These are phyloP conservation scores for Pisolithus orientalis DNA, from an alignment of 768 basidiomycete genomes.

Conservation along the genomic window DNA sequence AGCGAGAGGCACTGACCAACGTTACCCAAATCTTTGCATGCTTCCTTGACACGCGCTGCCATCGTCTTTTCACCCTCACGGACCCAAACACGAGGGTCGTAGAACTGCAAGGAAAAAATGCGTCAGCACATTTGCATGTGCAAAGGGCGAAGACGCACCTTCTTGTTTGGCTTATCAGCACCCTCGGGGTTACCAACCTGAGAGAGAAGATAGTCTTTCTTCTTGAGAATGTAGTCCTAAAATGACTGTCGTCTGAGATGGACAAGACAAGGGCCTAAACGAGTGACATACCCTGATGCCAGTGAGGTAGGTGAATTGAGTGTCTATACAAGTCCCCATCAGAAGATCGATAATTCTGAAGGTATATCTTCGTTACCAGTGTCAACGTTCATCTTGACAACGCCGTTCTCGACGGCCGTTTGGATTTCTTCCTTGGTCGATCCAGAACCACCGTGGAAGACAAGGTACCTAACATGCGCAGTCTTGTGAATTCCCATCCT, in stretches of 20 bases:
- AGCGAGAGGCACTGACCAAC: conserved; percentile 32
- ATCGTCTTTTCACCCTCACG: conserved; percentile 98
- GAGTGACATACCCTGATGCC: conserved; percentile 63
- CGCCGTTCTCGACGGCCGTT: conserved; percentile 86
- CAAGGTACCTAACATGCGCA: conserved; percentile 67
- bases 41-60: conserved; percentile 79
- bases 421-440: conserved; percentile 94
- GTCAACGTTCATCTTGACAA: conserved; percentile 99
- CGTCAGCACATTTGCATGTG: background rate
- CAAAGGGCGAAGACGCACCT: conserved; percentile 39
- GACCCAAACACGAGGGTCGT: conserved; percentile 98
- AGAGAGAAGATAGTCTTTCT: conserved; percentile 79
- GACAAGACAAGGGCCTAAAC: background rate
- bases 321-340: conserved; percentile 38
- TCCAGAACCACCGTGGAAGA: conserved; percentile 99
- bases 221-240: conserved; percentile 80
- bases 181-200: conserved; percentile 99
- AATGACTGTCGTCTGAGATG: background rate
- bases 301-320: conserved; percentile 83
- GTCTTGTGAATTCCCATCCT: conserved; percentile 2
- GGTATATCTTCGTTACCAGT: conserved; percentile 43
- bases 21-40: conserved; percentile 86
- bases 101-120: conserved; percentile 43
- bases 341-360: background rate
- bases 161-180: conserved; percentile 98